Base-by-base conservation (phyloP, 495 filamentous ascomycete species). In the Penicillium coprophilum region DNA sequence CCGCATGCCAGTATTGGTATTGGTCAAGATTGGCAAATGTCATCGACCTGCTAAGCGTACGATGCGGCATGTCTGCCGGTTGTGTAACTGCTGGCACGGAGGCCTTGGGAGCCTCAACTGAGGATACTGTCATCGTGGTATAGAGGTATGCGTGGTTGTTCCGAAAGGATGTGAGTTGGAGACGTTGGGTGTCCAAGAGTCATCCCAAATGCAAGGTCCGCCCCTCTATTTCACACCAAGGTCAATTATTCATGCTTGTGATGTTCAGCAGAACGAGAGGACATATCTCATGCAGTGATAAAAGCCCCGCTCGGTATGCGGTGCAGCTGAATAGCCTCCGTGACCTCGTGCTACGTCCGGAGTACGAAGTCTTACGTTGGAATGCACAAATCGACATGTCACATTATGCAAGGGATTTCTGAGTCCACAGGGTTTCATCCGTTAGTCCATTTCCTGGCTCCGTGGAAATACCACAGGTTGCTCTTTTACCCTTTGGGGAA, bases 1-100 rank as follows among this genome's bases (percentile, higher is more conserved):
- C 32, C 15, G 32, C 30, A 20, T 55, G 46, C 61, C 61, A 64
- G 31, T 49, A 61, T 6, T 56, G 28, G 13, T 58, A 23, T 17
- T 64, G 50, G 12, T 64, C 54, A 1, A 32, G 27, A 11, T 53
- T 53, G 10, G 47, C 31, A 27, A 50, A 50, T 6, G 31, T 15
- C 47, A 50, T 21, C 11, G 47, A 36, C 31, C 38, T 50, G 47
- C 31, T 50, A 10, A 50, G 32, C 4, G 47, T 38, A 6, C 4
- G 17, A 24, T 50, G 36, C 0, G 47, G 11, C 46, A 32, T 48
- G 21, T 48, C 46, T 20, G 8, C 7, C 2, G 28, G 4, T 48
- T 48, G 3, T 8, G 6, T 12, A 17, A 4, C 27, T 11, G 2
- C 24, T 32, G 28, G 28, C 15, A 20, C n/a, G 5, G 28, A 12